Percentiles rank a stretch among this genome's conserved stretches.
These are phyloP conservation scores for Agrocybe chaxingu DNA, from an alignment of 768 basidiomycete species.

Conservation along the genomic window DNA sequence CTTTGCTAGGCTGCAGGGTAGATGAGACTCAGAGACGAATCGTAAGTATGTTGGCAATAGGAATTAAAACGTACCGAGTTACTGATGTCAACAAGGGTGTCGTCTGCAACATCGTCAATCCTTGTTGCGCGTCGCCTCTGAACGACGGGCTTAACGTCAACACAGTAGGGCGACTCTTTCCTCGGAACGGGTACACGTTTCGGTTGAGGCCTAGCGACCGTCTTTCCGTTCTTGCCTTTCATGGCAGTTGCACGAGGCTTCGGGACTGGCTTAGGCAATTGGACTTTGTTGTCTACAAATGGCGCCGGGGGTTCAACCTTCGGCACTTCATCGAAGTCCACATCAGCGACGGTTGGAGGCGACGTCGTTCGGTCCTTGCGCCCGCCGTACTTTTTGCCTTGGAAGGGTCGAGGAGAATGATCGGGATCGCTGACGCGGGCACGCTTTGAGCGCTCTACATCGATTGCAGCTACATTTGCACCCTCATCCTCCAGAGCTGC, in stretches of 20 bases:
- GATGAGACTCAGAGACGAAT: no score
- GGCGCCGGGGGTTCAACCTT: neutral
- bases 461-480: neutral
- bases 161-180: conserved; percentile 1
- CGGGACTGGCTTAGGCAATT: neutral
- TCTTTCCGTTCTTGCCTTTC: conserved; percentile 27
- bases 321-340: conserved; percentile 15
- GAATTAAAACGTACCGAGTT: no score
- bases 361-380: neutral
- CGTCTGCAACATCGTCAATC: no score
- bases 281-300: neutral
- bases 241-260: conserved; percentile 20
- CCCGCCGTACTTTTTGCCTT: conserved; percentile 5
- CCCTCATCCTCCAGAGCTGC: neutral
- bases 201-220: neutral
- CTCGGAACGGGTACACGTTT: conserved; percentile 2
- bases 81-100: no score
- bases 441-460: neutral
- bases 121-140: no score
- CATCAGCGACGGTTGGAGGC: neutral
- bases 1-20: no score
- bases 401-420: neutral
- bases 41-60: no score
- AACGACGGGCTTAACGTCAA: conserved; percentile 3
- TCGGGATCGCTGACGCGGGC: neutral